Base-by-base conservation (phyloP, 345 rosid genomes). In the Murraya paniculata region DNA sequence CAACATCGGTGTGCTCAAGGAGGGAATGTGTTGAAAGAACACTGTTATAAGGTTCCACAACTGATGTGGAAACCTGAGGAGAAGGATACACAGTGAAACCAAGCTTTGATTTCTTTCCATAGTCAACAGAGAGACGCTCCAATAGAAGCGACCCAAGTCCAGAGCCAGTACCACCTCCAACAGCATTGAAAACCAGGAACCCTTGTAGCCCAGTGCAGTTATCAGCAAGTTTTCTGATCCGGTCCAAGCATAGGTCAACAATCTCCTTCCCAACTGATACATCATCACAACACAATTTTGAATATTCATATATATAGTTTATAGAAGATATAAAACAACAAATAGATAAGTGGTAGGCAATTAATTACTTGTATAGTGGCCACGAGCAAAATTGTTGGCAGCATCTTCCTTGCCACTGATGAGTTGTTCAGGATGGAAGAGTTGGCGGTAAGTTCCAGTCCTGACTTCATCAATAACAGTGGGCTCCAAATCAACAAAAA, bases 171-270 rank as follows among this genome's bases (percentile, higher is more conserved):
- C 91, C 91, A 13, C 91, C 89, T 74, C 91, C 89, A 73, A 88
- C 91, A 71, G 91, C 88, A 86, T 86, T 88, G 81, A 88, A 88
- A 18, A 88, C 91, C 21, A 88, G 83, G 83, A 88, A 88, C 7
- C 91, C 91, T 71, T 88, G 91, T 10, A 88, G 88, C 16, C 90
- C 91, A 56, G 91, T 88, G 81, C 91, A 88, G 76, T 88, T 88
- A 74, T 88, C 91, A 27, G 91, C 88, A 27, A 88, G 87, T 80
- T 88, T 88, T 11, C 91, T 77, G 79, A 88, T 88, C 27, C 89
- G 86, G 45, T 88, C 91, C 77, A 88, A 75, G 85, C 91, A 88
- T 70, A 86, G 86, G 76, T 88, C 91, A 35, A 88, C 89, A 76
- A 88, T 88, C 85, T 88, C 91, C 72, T 88, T 88, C 21, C 91